Evolutionary conservation across 169 alveolate species (phyloP), one percentile per base, ranked within the genome.

Genomic region (Plasmodium coatneyi): DNA sequence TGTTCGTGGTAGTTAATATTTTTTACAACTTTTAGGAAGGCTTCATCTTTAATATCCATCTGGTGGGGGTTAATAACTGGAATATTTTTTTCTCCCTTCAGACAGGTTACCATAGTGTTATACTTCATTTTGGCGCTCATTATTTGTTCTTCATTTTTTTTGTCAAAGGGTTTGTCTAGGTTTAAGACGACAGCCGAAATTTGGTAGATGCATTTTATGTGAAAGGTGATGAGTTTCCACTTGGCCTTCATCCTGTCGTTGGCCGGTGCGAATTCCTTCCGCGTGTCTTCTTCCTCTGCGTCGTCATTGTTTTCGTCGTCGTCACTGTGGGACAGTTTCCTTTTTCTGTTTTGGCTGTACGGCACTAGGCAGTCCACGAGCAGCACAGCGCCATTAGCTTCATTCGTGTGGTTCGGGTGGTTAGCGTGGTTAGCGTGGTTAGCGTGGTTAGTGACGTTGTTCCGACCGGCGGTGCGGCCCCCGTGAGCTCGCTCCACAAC

Each of bases 301-400:
- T 81, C 32, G 60, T 76, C 39, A 32, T 3, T 32, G 3, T 1
- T 3, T 1, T 32, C 39, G 3, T 66, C 83, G 12, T 81, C 95
- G 86, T 96, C 97, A 3, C 93, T 90, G 22, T 92, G 72, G 5
- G 36, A 6, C 0, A 46, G 32, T 39, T 60, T 89, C 71, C 94
- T 79, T 66, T 89, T 89, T 46, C 83, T 28, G 95, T 95, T 92
- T 96, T 97, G 86, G 80, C 28, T 36, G 80, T 78, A 86, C 2
- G 93, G 93, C 3, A 86, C 93, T 7, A 86, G 80, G 19, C 93
- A 86, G 16, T 86, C 93, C 28, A 86, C 93, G 41, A 86, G 79
- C 66, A 86, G 71, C 16, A 78, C 80, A 14, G 30, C 80, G 30
- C 19, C 36, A 28, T 19, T 14, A 2, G 34, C n/a, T 0, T 5